Evolutionary conservation across 352 stramenopile genomes (phyloP).

Genomic region (Globisporangium acanthophoron): DNA sequence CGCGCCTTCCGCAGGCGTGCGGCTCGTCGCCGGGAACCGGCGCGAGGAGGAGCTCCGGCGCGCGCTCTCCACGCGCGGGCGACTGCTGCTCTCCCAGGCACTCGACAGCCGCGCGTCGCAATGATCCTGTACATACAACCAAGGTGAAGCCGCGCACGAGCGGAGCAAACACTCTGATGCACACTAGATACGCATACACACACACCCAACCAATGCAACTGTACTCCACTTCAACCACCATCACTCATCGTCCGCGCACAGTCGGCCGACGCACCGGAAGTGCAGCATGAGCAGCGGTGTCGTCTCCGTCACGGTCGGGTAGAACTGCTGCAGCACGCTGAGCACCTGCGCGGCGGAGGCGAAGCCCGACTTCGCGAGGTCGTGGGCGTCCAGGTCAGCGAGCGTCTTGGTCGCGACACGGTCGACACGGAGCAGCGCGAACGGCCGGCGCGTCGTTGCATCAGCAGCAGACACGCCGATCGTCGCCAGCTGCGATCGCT

Average conservation of each 20-base stretch:
- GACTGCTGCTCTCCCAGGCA: conserved; percentile 17
- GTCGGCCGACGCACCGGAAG: conserved; percentile 32
- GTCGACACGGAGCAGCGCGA: conserved; percentile 47
- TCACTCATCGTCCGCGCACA: background rate
- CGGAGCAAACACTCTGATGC: background rate
- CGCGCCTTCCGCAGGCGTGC: background rate
- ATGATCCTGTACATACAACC: background rate
- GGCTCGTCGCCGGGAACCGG: background rate
- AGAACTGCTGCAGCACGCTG: conserved; percentile 48
- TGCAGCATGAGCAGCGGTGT: conserved; percentile 46
- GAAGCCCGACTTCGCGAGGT: conserved; percentile 43
- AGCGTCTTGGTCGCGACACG: conserved; percentile 24
- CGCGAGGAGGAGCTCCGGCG: conserved; percentile 11
- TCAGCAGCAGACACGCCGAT: background rate
- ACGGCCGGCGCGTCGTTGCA: conserved; percentile 16
- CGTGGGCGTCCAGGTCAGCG: conserved; percentile 19
- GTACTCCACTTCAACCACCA: background rate
- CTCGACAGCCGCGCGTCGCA: conserved; percentile 6
- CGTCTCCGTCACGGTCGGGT: conserved; percentile 32
- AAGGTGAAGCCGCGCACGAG: background rate
- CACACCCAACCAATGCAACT: background rate
- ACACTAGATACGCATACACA: background rate
- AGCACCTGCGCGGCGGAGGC: conserved; percentile 30
- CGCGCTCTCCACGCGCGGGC: conserved; percentile 17
- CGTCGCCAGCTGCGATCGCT: background rate